phyloP scores from a whole-genome alignment of 2,329 filamentous ascomycete genomes.

The Cercospora brassicicola region DNA sequence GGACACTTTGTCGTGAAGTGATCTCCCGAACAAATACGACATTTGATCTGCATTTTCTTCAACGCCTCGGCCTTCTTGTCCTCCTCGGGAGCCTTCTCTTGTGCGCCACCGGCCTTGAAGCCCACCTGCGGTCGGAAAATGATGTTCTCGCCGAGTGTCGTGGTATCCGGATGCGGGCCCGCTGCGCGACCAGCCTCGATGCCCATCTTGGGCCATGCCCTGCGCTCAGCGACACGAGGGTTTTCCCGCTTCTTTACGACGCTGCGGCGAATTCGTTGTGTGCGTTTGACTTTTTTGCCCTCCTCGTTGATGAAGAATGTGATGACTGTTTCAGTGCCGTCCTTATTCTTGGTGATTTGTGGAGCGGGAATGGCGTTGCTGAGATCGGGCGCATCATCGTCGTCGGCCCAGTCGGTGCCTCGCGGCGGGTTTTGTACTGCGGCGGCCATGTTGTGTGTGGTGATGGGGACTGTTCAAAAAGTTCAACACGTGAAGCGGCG shows the following conservation, averaged over 20 bases:
- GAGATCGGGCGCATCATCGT: constrained; percentile 75
- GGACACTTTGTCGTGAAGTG: constrained; percentile 99
- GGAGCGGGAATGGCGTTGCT: constrained; percentile 73
- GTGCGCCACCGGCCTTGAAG: constrained; percentile 88
- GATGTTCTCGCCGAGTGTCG: constrained; percentile 95
- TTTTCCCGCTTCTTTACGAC: constrained; percentile 94
- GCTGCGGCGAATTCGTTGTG: constrained; percentile 88
- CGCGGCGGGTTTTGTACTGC: constrained; percentile 37
- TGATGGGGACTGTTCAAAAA: constrained; percentile 2
- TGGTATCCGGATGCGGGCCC: constrained; percentile 85
- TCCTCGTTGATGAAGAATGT: constrained; percentile 88
- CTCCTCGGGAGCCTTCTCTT: constrained; percentile 67
- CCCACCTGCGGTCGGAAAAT: constrained; percentile 89
- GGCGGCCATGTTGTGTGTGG: constrained; percentile 32
- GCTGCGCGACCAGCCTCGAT: constrained; percentile 78
- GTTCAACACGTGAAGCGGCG: background rate
- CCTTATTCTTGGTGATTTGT: constrained; percentile 93
- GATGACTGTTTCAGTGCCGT: constrained; percentile 94
- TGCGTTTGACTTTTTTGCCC: constrained; percentile 95
- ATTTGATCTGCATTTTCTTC: constrained; percentile 99
- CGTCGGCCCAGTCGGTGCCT: constrained; percentile 87
- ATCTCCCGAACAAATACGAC: constrained; percentile 96
- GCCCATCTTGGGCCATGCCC: constrained; percentile 91
- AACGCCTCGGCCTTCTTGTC: constrained; percentile 69
- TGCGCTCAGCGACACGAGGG: constrained; percentile 92